Percentiles rank a stretch among this genome's conserved stretches.
phyloP scores from a whole-genome alignment of 768 basidiomycete species.

The Rhodotorula kratochvilovae region DNA sequence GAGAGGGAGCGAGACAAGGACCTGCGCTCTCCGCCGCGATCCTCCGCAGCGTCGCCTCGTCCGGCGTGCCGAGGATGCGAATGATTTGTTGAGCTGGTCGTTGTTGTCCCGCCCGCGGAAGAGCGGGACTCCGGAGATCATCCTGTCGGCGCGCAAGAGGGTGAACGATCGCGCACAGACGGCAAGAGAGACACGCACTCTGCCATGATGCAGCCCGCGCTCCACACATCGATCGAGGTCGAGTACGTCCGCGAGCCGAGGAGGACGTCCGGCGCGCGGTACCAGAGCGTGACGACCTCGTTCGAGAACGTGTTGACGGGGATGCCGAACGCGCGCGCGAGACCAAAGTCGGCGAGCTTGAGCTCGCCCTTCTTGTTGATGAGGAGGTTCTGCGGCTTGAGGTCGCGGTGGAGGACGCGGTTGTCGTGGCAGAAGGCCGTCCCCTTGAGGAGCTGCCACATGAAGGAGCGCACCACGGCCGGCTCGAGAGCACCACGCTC shows the following conservation, averaged over 20 bases:
- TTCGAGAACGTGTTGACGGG: slow-evolving; percentile 99
- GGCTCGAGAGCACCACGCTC: slow-evolving; percentile 86
- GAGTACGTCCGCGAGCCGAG: slow-evolving; percentile 95
- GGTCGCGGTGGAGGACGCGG: slow-evolving; percentile 91
- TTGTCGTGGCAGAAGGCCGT: slow-evolving; percentile 99
- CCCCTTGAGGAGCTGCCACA: slow-evolving; percentile 94
- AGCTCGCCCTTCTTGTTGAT: slow-evolving; percentile 96
- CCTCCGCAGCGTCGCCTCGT: slow-evolving; percentile 77
- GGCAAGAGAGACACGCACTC: slow-evolving; percentile 51
- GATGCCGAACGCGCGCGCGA: slow-evolving; percentile 95
- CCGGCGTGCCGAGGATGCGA: slow-evolving; percentile 91
- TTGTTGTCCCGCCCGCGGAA: slow-evolving; percentile 96
- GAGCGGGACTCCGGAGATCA: slow-evolving; percentile 94
- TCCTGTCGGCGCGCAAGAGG: slow-evolving; percentile 46
- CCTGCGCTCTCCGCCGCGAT: slow-evolving; percentile 73
- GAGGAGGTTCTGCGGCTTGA: slow-evolving; percentile 96
- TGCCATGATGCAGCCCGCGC: slow-evolving; percentile 96
- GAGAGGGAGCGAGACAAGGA: not conserved
- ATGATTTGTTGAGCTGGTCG: slow-evolving; percentile 96
- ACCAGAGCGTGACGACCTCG: slow-evolving; percentile 99
- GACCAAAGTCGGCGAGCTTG: slow-evolving; percentile 94
- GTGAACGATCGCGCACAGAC: not conserved
- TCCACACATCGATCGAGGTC: slow-evolving; percentile 98
- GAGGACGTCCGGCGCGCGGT: slow-evolving; percentile 94
- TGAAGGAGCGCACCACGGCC: slow-evolving; percentile 84